These are phyloP conservation scores for Athelia sp. DNA, from an alignment of 1,284 basidiomycete genomes.

Conservation along the genomic window DNA sequence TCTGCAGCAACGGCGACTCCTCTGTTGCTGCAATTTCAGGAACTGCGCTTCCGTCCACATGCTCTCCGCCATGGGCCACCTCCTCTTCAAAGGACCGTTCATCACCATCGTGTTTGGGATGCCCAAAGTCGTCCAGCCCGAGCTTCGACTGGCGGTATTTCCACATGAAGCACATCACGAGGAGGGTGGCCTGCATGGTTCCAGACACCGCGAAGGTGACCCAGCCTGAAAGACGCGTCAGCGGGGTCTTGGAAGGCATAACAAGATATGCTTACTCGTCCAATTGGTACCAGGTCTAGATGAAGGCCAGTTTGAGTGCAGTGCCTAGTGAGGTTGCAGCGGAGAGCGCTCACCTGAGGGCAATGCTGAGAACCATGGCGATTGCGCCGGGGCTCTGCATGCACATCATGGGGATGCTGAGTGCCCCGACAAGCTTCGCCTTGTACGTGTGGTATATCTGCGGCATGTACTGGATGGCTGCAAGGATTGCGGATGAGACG, in stretches of 20 bases:
- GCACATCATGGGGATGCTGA: constrained; percentile 92
- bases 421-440: constrained; percentile 80
- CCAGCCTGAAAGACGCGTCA: constrained; percentile 53
- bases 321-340: constrained; percentile 1
- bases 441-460: constrained; percentile 82
- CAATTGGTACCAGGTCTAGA: constrained; percentile 75
- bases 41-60: too few relatives aligned
- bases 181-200: constrained; percentile 77
- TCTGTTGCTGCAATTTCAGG: too few relatives aligned
- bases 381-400: constrained; percentile 92
- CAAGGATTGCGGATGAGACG: constrained; percentile 73
- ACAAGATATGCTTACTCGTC: constrained; percentile 80
- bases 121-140: constrained; percentile 91
- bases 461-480: constrained; percentile 83
- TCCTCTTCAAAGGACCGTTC: constrained; percentile 1
- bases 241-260: not conserved
- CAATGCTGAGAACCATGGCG: constrained; percentile 85
- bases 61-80: too few relatives aligned
- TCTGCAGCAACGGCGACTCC: too few relatives aligned
- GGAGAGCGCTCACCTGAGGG: constrained; percentile 46
- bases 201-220: constrained; percentile 84
- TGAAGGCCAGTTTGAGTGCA: not conserved
- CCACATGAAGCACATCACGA: constrained; percentile 80
- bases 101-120: not conserved
- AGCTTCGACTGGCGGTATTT: constrained; percentile 70